Base-by-base conservation (phyloP, 1,139 yeast species). In the Komagataea norvegica region DNA sequence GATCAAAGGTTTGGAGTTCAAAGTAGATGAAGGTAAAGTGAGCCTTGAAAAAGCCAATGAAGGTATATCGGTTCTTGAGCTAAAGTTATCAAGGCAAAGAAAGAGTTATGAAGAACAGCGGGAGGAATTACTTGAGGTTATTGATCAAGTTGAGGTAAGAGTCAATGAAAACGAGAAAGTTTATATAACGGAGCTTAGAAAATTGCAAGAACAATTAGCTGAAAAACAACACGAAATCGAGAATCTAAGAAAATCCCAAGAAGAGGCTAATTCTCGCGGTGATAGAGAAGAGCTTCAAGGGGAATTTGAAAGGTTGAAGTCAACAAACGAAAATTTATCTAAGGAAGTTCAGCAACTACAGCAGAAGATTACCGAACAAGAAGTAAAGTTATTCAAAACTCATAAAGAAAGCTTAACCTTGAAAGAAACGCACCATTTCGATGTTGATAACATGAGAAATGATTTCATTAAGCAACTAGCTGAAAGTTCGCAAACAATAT, bases 111-210 rank as follows among this genome's bases (percentile, higher is more conserved):
- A 75, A 34, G 55, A 58, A 14, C 81, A 79, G 31, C 60, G 81
- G 29, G 72, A 70, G 38, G 82, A 78, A 48, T 65, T 81, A 64
- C 57, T 79, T 37, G 73, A 68, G 34, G 77, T 77, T 25, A 67
- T 78, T 39, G 79, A 74, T 44, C 61, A 74, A 28, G 64, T 78
- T 56, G 74, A 65, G 35, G 46, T 51, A 14, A 69, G 64, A 36
- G 61, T 65, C 6, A 52, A 52, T 20, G 68, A 62, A 37, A 61
- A 57, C 38, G 65, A 57, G 36, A 45, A 47, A 21, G 40, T 62
- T 15, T 62, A 56, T 42, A 35, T 52, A n/a, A 45, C 49, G 3
- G 61, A 59, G 25, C 41, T 60, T 38, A 49, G 45, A 31, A 57
- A 51, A 25, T 36, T 55, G 9, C 54, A 49, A 27, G 47, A 47